Percentiles rank a stretch among this genome's conserved stretches.
phyloP scores from a whole-genome alignment of 495 filamentous ascomycete genomes.

The Antarctomyces pellizariae region DNA sequence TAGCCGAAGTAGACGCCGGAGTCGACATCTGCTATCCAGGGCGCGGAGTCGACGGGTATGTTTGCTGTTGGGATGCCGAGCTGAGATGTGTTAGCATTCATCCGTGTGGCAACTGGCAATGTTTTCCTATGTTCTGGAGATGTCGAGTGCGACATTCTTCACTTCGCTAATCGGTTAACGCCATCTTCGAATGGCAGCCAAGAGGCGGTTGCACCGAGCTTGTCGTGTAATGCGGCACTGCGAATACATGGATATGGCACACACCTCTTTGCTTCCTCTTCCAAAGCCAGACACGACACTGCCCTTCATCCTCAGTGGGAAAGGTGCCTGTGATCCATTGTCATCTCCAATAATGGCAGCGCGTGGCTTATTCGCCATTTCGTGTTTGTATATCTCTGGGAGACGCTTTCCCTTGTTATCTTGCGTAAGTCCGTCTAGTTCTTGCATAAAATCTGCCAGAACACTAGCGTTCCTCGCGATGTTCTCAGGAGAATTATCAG shows the following conservation, averaged over 20 bases:
- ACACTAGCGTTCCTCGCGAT: no score
- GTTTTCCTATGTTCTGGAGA: background rate
- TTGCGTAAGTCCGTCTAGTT: no score
- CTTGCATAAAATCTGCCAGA: no score
- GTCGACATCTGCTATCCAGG: constrained; percentile 43
- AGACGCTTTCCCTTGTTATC: no score
- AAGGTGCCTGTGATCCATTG: constrained; percentile 48
- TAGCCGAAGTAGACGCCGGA: constrained; percentile 87
- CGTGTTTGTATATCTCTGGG: no score
- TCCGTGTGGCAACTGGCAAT: no score
- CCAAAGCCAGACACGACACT: constrained; percentile 84
- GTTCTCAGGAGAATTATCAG: no score
- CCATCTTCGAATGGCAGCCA: background rate
- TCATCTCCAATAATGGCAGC: constrained; percentile 43
- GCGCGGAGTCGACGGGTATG: constrained; percentile 58
- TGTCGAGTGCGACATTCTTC: background rate
- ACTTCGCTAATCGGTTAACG: background rate
- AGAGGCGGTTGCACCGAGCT: background rate
- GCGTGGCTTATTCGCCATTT: no score
- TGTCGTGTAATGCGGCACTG: constrained; percentile 1
- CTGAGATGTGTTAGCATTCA: constrained; percentile 15
- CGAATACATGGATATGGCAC: background rate
- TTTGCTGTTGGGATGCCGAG: constrained; percentile 95
- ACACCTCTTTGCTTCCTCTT: constrained; percentile 67
- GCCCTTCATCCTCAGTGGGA: constrained; percentile 59